Percentiles rank a stretch among this genome's conserved stretches.
Evolutionary conservation across 768 basidiomycete genomes (phyloP).

Genomic region (Trametes maxima): DNA sequence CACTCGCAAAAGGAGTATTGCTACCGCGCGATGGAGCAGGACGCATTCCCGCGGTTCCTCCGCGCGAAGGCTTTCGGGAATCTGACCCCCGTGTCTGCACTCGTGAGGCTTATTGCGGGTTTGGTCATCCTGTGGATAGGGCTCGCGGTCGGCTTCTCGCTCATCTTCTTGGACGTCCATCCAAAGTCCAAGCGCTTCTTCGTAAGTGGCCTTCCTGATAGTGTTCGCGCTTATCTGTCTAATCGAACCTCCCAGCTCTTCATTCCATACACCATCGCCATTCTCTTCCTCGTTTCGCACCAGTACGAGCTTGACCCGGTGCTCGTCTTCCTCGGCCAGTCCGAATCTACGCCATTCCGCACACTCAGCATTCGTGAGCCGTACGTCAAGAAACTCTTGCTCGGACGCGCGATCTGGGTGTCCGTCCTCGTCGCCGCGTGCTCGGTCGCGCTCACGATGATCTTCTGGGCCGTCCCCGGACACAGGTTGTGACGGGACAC

Average conservation of each 20-base stretch:
- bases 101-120: slow-evolving; percentile 84
- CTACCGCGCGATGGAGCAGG: slow-evolving; percentile 95
- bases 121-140: slow-evolving; percentile 92
- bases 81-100: slow-evolving; percentile 86
- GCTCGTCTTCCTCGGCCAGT: slow-evolving; percentile 90
- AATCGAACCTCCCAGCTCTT: slow-evolving; percentile 64
- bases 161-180: slow-evolving; percentile 91
- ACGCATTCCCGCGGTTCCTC: slow-evolving; percentile 92
- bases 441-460: slow-evolving; percentile 78
- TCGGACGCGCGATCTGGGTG: slow-evolving; percentile 93
- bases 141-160: slow-evolving; percentile 85
- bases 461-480: slow-evolving; percentile 97
- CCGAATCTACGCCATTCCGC: slow-evolving; percentile 96
- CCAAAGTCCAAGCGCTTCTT: slow-evolving; percentile 93
- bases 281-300: slow-evolving; percentile 91
- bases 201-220: slow-evolving; percentile 57
- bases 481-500: slow-evolving; percentile 63
- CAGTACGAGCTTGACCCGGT: slow-evolving; percentile 98
- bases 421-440: slow-evolving; percentile 74
- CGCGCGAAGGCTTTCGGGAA: slow-evolving; percentile 98
- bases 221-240: slow-evolving; percentile 11
- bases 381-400: slow-evolving; percentile 88
- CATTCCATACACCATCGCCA: slow-evolving; percentile 87
- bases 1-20: slow-evolving; percentile 97
- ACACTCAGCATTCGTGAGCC: slow-evolving; percentile 90